phyloP scores from a whole-genome alignment of 73 alveolate species.

The Paramecium caudatum region DNA sequence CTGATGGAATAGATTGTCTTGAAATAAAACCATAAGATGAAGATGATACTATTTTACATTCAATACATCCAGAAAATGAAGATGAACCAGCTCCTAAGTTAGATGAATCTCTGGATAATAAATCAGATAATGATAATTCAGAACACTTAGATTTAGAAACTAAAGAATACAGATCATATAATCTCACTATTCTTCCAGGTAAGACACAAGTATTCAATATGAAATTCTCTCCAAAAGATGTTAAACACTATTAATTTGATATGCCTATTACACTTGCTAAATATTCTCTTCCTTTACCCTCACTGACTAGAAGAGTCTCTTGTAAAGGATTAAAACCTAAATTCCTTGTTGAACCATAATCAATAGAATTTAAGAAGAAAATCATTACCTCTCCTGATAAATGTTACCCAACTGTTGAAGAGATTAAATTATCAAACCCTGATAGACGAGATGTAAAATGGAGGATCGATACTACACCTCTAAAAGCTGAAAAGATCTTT shows the following conservation, averaged over 20 bases:
- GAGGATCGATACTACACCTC: conserved; percentile 84
- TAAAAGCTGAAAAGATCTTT: conserved; percentile 85
- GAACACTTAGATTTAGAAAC: conserved; percentile 69
- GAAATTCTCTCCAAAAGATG: conserved; percentile 76
- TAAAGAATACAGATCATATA: conserved; percentile 64
- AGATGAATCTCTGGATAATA: conserved; percentile 72
- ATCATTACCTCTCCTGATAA: conserved; percentile 94
- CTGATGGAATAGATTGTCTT: conserved; percentile 76
- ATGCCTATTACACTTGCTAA: conserved; percentile 67
- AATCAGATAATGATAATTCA: conserved; percentile 58
- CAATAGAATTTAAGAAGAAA: conserved; percentile 86
- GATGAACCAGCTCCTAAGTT: conserved; percentile 71
- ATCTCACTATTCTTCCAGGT: conserved; percentile 59
- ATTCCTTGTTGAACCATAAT: conserved; percentile 88
- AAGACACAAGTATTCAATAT: conserved; percentile 3
- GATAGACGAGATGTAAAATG: conserved; percentile 87
- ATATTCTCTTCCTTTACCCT: conserved; percentile 57
- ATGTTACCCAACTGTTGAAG: conserved; percentile 86
- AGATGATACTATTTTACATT: conserved; percentile 75
- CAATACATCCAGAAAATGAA: conserved; percentile 74
- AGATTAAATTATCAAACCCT: conserved; percentile 89
- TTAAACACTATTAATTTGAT: conserved; percentile 50
- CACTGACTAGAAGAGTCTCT: conserved; percentile 62
- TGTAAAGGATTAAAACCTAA: conserved; percentile 97
- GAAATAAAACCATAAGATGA: conserved; percentile 70